Evolutionary conservation across 345 rosid genomes (phyloP).

Genomic region (Salix caprea): DNA sequence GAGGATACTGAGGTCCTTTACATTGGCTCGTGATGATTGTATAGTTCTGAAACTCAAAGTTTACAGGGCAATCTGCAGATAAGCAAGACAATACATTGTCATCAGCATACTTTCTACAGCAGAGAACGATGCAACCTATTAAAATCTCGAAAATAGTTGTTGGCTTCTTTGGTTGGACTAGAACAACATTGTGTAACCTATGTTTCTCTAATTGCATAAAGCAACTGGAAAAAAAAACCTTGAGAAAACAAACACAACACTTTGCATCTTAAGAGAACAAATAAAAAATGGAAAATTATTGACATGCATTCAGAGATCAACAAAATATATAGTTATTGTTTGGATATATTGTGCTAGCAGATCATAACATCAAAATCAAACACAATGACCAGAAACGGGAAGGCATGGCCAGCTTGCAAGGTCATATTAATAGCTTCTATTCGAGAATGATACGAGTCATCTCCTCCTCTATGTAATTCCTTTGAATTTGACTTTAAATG

Average conservation of each 20-base stretch:
- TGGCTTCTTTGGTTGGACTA: background rate
- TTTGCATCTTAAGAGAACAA: background rate
- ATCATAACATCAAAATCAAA: background rate
- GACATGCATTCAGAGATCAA: background rate
- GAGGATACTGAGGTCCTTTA: conserved; percentile 19
- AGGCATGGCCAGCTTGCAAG: background rate
- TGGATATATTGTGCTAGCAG: background rate
- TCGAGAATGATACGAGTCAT: background rate
- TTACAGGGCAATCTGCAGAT: conserved; percentile 24
- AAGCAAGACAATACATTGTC: conserved; percentile 6
- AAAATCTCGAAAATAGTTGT: background rate
- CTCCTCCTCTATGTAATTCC: background rate
- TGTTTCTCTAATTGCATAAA: background rate
- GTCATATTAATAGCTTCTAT: background rate
- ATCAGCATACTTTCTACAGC: background rate
- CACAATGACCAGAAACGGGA: background rate
- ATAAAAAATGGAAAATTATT: background rate
- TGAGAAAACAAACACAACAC: background rate
- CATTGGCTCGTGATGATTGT: conserved; percentile 27
- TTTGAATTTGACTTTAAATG: background rate
- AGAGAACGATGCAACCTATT: background rate
- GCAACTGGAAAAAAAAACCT: background rate
- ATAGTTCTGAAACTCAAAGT: conserved; percentile 26
- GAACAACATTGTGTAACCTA: background rate
- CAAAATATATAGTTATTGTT: background rate